These are phyloP conservation scores for Calonectria fujianensis DNA, from an alignment of 2,329 filamentous ascomycete species.

Conservation along the genomic window DNA sequence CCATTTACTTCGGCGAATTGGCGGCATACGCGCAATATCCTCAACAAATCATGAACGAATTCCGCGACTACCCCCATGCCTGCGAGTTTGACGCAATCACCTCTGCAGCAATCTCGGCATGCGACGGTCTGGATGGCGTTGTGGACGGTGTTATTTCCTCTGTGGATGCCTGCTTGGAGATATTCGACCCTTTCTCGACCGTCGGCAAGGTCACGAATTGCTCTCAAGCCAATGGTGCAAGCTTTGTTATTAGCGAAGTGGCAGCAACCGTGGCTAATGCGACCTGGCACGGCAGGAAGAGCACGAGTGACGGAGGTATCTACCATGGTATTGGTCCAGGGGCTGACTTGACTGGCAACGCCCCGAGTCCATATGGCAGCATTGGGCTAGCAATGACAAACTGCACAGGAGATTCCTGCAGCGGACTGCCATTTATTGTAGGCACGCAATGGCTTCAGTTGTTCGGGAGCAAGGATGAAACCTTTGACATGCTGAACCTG, in stretches of 20 bases:
- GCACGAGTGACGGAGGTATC: background rate
- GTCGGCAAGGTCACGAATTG: background rate
- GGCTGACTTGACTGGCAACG: background rate
- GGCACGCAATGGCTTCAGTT: slow-evolving; percentile 1
- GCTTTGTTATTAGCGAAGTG: background rate
- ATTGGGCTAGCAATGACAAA: background rate
- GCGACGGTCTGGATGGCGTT: too few species aligned
- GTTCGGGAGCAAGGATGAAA: background rate
- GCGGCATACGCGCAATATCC: too few species aligned
- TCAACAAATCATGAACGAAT: too few species aligned
- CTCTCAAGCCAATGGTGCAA: background rate
- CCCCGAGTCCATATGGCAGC: background rate
- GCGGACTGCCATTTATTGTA: background rate
- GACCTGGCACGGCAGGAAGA: slow-evolving; percentile 3
- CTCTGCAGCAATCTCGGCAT: too few species aligned
- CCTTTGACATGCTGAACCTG: background rate
- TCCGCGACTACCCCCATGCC: too few species aligned
- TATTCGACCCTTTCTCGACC: background rate
- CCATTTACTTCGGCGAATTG: too few species aligned
- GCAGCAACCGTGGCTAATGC: slow-evolving; percentile 10
- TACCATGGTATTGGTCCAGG: background rate
- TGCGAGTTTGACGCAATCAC: too few species aligned
- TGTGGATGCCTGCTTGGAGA: background rate
- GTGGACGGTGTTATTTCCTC: background rate
- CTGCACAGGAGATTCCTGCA: background rate